These are phyloP conservation scores for Rhododendron ferrugineum DNA, from an alignment of 148 eudicot species.

Conservation along the genomic window DNA sequence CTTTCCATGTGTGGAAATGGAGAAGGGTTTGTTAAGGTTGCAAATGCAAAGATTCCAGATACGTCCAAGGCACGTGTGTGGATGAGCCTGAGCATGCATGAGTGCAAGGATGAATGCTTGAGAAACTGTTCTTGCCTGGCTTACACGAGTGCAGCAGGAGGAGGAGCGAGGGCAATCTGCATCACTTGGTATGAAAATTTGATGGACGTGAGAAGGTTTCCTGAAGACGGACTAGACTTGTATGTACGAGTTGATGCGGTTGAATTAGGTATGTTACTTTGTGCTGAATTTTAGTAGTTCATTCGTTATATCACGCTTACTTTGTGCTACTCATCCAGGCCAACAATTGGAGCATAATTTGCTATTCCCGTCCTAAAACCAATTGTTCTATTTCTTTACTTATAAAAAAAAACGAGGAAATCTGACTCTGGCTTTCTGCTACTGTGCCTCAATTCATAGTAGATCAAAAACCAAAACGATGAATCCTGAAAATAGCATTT, in stretches of 20 bases:
- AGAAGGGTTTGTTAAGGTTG: constrained; percentile 43
- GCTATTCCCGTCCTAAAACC: too few relatives aligned
- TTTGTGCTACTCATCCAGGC: too few relatives aligned
- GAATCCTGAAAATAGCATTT: too few relatives aligned
- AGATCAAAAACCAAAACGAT: too few relatives aligned
- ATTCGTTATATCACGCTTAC: too few relatives aligned
- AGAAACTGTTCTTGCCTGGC: constrained; percentile 1
- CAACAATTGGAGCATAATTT: too few relatives aligned
- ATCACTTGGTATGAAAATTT: not conserved
- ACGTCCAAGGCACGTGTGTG: not conserved
- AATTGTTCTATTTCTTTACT: too few relatives aligned
- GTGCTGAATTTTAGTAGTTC: too few relatives aligned
- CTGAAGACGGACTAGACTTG: not conserved
- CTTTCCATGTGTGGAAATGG: constrained; percentile 30
- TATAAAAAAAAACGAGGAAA: too few relatives aligned
- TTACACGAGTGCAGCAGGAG: not conserved
- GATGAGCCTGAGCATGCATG: not conserved
- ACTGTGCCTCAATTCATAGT: too few relatives aligned
- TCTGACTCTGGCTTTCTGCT: too few relatives aligned
- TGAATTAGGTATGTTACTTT: not conserved
- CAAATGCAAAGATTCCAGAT: constrained; percentile 38
- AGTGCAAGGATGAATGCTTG: not conserved
- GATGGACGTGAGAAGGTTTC: not conserved
- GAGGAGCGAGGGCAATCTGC: not conserved
- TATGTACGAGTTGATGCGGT: not conserved